Base-by-base conservation (phyloP, 1,139 yeast genomes). In the Kurtzmaniella quercitrusa region DNA sequence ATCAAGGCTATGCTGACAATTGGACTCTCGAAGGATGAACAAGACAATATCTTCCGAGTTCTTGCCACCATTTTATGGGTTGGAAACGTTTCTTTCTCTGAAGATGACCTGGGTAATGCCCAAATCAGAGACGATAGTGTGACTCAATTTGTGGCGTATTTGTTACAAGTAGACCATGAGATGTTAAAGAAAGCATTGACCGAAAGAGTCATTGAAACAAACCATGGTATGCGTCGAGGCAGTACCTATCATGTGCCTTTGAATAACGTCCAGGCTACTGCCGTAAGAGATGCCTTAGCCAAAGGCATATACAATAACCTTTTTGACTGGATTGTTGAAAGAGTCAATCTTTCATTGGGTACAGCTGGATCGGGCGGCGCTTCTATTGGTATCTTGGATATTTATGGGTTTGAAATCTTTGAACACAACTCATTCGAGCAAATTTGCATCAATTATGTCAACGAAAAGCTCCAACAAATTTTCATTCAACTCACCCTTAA, bases 381-480 rank as follows among this genome's bases (percentile, higher is more conserved):
- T 9, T 78, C 93, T 11, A 84, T 94, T 57, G 99, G 99, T 52
- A 94, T 94, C 58, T 75, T 94, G 58, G 99, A 94, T 79, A 94
- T 94, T 53, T 94, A 94, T 60, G 99, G 99, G 8, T 94, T 94
- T 68, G 99, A 94, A 64, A 93, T 94, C 59, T 94, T 94, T 59
- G 98, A 93, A 45, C 93, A 88, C 58, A 93, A 93, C 69, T 89
- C 96, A 2, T 93, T 94, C 64, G 98, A 94, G 63, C 99, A 93
- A 65, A 77, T 93, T 53, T 93, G 98, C 70, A 93, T 93, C 71
- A 93, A 93, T 65, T 93, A 93, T 57, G 98, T 93, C 51, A 93
- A 93, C 64, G 99, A 93, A 65, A 93, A 93, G 67, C 77, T 93
- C 55, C 99, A 93, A 68, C 99, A 93, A 63, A 93, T 93, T 58